These are phyloP conservation scores for Cytospora piceicola DNA, from an alignment of 2,329 filamentous ascomycete species.

Conservation along the genomic window DNA sequence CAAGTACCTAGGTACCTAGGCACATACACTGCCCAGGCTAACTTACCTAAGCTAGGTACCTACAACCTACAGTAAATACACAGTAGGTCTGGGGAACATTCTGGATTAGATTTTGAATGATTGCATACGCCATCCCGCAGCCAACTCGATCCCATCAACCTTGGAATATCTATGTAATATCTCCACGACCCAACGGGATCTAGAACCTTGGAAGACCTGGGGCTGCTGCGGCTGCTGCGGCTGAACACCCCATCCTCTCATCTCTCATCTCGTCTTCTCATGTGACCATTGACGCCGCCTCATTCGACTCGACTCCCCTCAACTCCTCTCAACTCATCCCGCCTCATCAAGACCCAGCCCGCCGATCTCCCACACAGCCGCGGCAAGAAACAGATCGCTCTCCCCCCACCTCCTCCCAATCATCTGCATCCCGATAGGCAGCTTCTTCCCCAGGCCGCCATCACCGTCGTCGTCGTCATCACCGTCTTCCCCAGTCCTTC, in stretches of 20 bases:
- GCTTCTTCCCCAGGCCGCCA: conserved; percentile 20
- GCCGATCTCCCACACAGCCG: conserved; percentile 39
- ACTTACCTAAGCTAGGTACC: no score
- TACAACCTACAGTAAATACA: no score
- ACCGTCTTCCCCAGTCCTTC: conserved; percentile 25
- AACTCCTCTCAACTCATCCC: conserved; percentile 1
- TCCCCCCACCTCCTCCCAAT: conserved; percentile 39
- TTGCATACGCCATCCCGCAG: no score
- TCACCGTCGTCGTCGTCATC: no score
- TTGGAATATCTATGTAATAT: no score
- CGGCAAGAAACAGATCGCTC: conserved; percentile 37
- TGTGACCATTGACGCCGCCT: not conserved
- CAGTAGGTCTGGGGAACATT: no score
- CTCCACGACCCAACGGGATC: not conserved
- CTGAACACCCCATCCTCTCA: not conserved
- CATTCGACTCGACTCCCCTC: not conserved
- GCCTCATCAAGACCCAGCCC: conserved; percentile 37
- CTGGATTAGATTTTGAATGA: no score
- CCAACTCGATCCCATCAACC: not conserved
- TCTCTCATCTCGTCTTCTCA: not conserved
- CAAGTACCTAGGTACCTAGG: no score
- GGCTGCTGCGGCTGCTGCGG: not conserved
- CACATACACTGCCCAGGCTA: no score
- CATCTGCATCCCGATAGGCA: conserved; percentile 41
- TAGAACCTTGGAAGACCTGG: not conserved